Evolutionary conservation across 148 eudicot species (phyloP), one percentile per base, ranked within the genome.

Genomic region (Linanthus parryae): DNA sequence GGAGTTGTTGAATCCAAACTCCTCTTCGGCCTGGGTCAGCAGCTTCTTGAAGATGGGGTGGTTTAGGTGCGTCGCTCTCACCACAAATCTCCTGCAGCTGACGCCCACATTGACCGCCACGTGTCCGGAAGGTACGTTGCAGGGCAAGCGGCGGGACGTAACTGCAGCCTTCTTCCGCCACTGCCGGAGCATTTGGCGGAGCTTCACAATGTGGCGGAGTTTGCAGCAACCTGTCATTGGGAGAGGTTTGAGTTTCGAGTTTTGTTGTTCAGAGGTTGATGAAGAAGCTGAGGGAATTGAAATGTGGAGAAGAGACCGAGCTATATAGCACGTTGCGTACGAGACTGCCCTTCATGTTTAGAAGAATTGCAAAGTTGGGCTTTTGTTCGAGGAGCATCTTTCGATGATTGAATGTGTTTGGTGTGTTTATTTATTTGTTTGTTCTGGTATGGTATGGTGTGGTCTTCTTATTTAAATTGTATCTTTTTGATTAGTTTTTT

Each of bases 141-240:
- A 41, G 27, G 73, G 81, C 2, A 64, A 21, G 62, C 24, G 3
- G 21, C 44, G 51, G 25, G 17, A 21, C 1, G 65, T 11, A 18
- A 58, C 34, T 0, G 77, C 48, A 3, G 79, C 72, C 28, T 59
- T 69, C 35, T 38, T 58, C 15, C 67, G 57, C 75, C 94, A 88
- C 30, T 76, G 63, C 13, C 69, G 66, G 41, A 88, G 60, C 77
- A 82, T 67, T 56, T 82, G 97, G 19, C 65, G 69, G 25, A 88
- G 57, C 18, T 80, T 67, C 12, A 79, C 94, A 53, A 84, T 82
- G 71, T 65, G 70, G 0, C 80, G 74, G 67, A 88, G 81, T 23
- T 76, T 79, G 45, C 54, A 30, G 54, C 37, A n/a, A n/a, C n/a
- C 54, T 12, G 54, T 28, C 54, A 49, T 49, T 49, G 16, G 29